Base-by-base conservation (phyloP, 2,329 filamentous ascomycete species). In the Xylaria sp. region DNA sequence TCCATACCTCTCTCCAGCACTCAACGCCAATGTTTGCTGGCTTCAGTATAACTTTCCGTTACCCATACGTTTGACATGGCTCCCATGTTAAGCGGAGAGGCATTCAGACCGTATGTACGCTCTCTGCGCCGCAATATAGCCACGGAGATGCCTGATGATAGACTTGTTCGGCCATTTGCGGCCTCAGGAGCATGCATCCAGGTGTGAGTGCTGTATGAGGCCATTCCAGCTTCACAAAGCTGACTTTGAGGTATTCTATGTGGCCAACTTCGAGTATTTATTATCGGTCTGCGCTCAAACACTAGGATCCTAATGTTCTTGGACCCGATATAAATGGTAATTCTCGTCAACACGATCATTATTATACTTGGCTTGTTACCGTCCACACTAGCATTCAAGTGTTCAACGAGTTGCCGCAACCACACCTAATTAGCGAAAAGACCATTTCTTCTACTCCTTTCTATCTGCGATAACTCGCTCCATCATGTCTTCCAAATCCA, bases 401-500 rank as follows among this genome's bases (percentile, higher is more conserved):
- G 18, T 13, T 50, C 48, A 50, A 15, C 28, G 23, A 60, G 31
- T 18, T 50, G 1, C 31, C 25, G 34, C 20, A 10, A 13, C 25
- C 50, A 44, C 20, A 44, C 20, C 51, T 31, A 37, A 10, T 25
- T 18, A 15, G 8, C 5, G 23, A 2, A 39, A 4, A 41, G 25
- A 41, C 39, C 41, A 39, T 5, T 20, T 18, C 50, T 37, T 25
- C 31, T 25, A 37, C 23, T 13, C 15, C 46, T 37, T 28, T 13
- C 31, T 54, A 2, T 18, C 51, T n/a, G 41, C 57, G 46, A 15
- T 54, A 64, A 18, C 41, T 39, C 13, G 6, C 8, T 2, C 25
- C 9, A 59, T 44, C 48, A 69, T 69, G 67, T 50, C 67, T 46
- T 64, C 64, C 8, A 31, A 60, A 52, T 69, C 67, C 20, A 61